A percentile compares a stretch with the other conserved stretches of the same genome.
Evolutionary conservation across 768 basidiomycete species (phyloP).

Genomic region (Clathrus columnatus): DNA sequence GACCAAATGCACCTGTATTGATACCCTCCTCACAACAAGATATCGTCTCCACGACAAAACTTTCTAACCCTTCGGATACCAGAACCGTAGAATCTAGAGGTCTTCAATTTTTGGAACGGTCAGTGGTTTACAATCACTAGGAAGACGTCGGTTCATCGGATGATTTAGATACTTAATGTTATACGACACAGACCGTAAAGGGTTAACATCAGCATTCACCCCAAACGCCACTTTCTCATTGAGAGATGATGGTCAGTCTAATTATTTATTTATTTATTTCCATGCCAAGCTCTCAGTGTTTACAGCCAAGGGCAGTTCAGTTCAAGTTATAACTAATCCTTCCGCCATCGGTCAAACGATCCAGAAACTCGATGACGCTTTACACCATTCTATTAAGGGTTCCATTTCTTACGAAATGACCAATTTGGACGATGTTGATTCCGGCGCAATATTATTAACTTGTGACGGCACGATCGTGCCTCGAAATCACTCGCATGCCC

Average conservation of each 20-base stretch:
- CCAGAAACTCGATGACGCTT: neutral
- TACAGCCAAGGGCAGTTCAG: neutral
- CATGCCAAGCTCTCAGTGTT: neutral
- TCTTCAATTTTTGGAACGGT: slow-evolving; percentile 6
- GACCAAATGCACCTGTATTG: too few species aligned
- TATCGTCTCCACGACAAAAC: neutral
- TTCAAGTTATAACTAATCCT: neutral
- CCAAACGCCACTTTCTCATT: slow-evolving; percentile 3
- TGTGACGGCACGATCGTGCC: slow-evolving; percentile 8
- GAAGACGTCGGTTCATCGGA: neutral
- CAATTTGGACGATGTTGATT: neutral
- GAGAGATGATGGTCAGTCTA: neutral
- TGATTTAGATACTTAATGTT: slow-evolving; percentile 6
- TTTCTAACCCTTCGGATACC: neutral
- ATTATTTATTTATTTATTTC: neutral
- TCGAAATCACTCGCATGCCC: neutral
- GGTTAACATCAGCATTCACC: neutral
- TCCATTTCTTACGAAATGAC: slow-evolving; percentile 7
- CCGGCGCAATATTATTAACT: slow-evolving; percentile 1
- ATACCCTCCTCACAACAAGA: too few species aligned
- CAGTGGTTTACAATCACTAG: neutral
- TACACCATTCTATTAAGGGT: slow-evolving; percentile 3
- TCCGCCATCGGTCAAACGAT: neutral
- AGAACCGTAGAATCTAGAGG: neutral
- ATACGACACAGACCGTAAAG: slow-evolving; percentile 1